Evolutionary conservation across 139 green algal species (phyloP).

Genomic region (Tetraselmis chui): DNA sequence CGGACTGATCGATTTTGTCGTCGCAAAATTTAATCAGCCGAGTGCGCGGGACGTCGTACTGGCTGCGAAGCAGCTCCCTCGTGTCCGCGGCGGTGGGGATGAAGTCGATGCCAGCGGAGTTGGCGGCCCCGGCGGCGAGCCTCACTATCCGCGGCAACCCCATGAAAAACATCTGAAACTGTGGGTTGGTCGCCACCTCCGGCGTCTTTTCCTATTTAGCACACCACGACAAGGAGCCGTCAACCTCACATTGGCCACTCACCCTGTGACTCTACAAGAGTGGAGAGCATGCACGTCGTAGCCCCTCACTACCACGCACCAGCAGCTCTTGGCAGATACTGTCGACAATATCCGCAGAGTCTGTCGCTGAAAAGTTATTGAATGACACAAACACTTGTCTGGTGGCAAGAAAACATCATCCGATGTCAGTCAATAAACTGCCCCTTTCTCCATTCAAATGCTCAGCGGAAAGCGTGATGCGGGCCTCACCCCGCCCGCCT

Average conservation of each 20-base stretch:
- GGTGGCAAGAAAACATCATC: too few species aligned
- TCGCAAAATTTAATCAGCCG: not conserved
- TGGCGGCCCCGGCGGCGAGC: constrained; percentile 14
- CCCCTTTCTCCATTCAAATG: too few species aligned
- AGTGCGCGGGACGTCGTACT: not conserved
- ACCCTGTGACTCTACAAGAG: too few species aligned
- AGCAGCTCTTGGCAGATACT: constrained; percentile 18
- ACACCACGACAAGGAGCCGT: too few species aligned
- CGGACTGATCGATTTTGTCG: constrained; percentile 3
- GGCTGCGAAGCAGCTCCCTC: not conserved
- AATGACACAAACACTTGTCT: constrained; percentile 1
- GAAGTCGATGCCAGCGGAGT: constrained; percentile 13
- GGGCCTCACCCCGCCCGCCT: too few species aligned
- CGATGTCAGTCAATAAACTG: too few species aligned
- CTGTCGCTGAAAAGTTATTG: constrained; percentile 7
- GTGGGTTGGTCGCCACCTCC: not conserved
- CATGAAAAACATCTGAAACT: constrained; percentile 8
- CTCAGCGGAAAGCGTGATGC: too few species aligned
- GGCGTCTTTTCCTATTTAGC: not conserved
- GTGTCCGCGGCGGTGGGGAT: constrained; percentile 13
- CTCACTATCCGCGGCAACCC: not conserved
- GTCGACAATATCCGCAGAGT: constrained; percentile 13
- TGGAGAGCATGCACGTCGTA: too few species aligned
- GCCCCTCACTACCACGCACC: too few species aligned
- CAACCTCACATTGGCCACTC: too few species aligned